Conservation (phyloP, 805 yeast genomes). For the Hanseniaspora taiwanica region DNA sequence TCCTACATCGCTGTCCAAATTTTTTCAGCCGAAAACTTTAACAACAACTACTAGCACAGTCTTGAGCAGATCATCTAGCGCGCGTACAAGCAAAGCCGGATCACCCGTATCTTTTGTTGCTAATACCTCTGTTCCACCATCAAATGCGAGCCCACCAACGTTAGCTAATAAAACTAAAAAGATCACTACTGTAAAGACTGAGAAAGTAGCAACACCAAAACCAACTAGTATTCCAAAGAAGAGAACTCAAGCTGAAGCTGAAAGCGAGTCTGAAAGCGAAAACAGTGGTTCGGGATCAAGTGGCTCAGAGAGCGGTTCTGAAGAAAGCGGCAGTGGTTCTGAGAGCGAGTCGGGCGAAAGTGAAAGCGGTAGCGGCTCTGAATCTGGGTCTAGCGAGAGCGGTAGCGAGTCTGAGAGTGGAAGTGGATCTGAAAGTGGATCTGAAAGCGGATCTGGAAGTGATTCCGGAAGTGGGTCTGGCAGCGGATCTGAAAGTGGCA, state of each 20-base stretch:
- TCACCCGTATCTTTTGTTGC: background rate
- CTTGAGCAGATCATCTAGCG: too few relatives aligned
- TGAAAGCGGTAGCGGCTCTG: constrained; percentile 4
- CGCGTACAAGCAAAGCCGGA: too few relatives aligned
- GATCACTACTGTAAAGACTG: too few relatives aligned
- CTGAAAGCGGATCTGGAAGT: constrained; percentile 8
- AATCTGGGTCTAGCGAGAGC: constrained; percentile 1
- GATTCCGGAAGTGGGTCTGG: constrained; percentile 6
- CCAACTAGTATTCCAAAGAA: background rate
- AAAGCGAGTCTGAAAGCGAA: constrained; percentile 4
- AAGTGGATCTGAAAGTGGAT: constrained; percentile 2
- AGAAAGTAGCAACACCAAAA: too few relatives aligned
- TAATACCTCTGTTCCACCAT: too few relatives aligned
- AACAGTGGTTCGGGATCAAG: constrained; percentile 8
- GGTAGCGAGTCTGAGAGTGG: constrained; percentile 1
- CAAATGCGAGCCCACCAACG: too few relatives aligned
- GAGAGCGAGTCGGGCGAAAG: constrained; percentile 3
- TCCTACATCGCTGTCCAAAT: constrained; percentile 23
- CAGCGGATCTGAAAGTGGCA: constrained; percentile 24
- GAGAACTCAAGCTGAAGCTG: constrained; percentile 1
- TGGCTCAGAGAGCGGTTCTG: constrained; percentile 3
- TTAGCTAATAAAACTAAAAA: background rate
- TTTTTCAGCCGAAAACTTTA: constrained; percentile 25
- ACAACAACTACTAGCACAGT: too few relatives aligned
- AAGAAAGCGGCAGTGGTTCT: constrained; percentile 6